phyloP scores from a whole-genome alignment of 1,284 basidiomycete species.

The Inonotus obliquus region DNA sequence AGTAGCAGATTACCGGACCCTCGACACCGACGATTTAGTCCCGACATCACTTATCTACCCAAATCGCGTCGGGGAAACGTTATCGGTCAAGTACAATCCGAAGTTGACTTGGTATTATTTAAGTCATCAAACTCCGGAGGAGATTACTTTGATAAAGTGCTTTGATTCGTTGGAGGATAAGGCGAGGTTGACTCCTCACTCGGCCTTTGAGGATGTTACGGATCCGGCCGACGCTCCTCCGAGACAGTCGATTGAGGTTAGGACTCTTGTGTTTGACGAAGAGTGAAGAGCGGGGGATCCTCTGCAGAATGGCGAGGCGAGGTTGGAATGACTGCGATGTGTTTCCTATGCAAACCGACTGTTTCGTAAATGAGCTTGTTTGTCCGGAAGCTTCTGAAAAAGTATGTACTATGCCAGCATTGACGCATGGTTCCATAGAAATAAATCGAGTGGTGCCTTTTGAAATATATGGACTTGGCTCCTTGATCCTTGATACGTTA shows the following conservation, averaged over 20 bases:
- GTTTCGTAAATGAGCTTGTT: too few species aligned
- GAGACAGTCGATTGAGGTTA: conserved; percentile 40
- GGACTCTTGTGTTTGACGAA: conserved; percentile 35
- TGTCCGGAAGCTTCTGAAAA: too few species aligned
- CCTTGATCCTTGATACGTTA: too few species aligned
- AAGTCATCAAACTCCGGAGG: conserved; percentile 26
- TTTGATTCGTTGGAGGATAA: conserved; percentile 37
- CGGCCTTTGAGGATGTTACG: conserved; percentile 38
- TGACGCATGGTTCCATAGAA: too few species aligned
- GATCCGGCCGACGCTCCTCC: conserved; percentile 37
- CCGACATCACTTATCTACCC: conserved; percentile 31
- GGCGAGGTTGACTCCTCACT: conserved; percentile 42
- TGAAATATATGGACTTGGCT: too few species aligned
- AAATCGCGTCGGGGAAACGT: conserved; percentile 33
- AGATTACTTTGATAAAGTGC: conserved; percentile 28
- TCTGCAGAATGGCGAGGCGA: too few species aligned
- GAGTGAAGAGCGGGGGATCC: too few species aligned
- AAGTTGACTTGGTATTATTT: conserved; percentile 32
- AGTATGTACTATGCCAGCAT: too few species aligned
- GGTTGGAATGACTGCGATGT: too few species aligned
- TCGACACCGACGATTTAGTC: conserved; percentile 34
- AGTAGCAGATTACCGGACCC: conserved; percentile 39
- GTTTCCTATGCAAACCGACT: too few species aligned
- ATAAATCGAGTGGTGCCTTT: too few species aligned
- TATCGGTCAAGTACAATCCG: conserved; percentile 27